Evolutionary conservation across 768 basidiomycete genomes (phyloP).

Genomic region (Peribolospora baueri): DNA sequence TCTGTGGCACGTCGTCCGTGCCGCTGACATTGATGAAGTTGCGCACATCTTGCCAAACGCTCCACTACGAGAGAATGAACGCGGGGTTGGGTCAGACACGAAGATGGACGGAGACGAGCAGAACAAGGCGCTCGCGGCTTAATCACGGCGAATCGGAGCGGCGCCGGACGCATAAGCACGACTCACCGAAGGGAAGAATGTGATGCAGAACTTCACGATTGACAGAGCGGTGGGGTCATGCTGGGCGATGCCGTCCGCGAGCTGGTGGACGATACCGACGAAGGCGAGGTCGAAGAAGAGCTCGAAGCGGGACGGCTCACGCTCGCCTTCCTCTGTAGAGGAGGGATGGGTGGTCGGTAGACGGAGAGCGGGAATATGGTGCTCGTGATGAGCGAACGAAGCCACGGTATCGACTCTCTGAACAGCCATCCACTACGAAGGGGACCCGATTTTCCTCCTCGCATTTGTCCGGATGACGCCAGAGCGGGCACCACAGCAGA

Average conservation of each 20-base stretch:
- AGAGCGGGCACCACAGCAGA: too few species aligned
- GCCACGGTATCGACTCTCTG: too few species aligned
- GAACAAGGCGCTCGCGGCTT: slow-evolving; percentile 3
- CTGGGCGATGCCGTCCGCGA: slow-evolving; percentile 18
- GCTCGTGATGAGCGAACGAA: too few species aligned
- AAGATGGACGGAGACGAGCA: slow-evolving; percentile 9
- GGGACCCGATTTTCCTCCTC: too few species aligned
- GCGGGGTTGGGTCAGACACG: slow-evolving; percentile 15
- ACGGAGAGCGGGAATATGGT: too few species aligned
- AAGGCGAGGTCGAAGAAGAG: slow-evolving; percentile 21
- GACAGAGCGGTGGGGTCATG: too few species aligned
- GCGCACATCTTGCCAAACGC: slow-evolving; percentile 18
- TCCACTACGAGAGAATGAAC: slow-evolving; percentile 5
- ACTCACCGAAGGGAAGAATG: slow-evolving; percentile 8
- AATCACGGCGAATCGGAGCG: slow-evolving; percentile 1
- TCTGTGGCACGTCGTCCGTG: slow-evolving; percentile 19
- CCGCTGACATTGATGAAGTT: slow-evolving; percentile 18
- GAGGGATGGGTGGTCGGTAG: not conserved
- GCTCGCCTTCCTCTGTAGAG: not conserved
- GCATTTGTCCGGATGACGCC: too few species aligned
- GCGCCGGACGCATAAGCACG: slow-evolving; percentile 6
- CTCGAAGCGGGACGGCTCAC: slow-evolving; percentile 16
- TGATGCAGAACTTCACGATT: too few species aligned
- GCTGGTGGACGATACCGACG: slow-evolving; percentile 19
- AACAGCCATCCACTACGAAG: too few species aligned